Base-by-base conservation (phyloP, 2,329 filamentous ascomycete genomes). In the Boeremia lycopersici region DNA sequence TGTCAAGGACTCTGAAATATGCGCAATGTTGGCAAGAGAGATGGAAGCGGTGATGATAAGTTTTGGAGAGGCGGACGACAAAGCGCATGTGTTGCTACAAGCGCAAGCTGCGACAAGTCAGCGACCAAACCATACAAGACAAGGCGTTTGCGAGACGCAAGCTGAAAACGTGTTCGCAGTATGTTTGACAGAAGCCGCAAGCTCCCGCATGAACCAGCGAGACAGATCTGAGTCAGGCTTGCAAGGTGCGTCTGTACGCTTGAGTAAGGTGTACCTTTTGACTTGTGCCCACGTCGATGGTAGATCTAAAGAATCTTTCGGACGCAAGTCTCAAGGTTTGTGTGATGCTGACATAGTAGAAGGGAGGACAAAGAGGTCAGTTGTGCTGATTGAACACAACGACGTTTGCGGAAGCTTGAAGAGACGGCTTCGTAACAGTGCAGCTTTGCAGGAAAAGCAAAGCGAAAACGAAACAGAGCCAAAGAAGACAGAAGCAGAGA, bases 71-170 rank as follows among this genome's bases (percentile, higher is more conserved):
- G 69, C 67, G 60, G 57, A 56, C 61, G 60, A 69, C 42, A 47
- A 47, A 55, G 40, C 46, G 46, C 46, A 45, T 40, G 46, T 49
- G 62, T 68, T 68, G 63, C 61, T 65, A 60, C 65, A 69, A 70
- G 69, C 62, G 61, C 62, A 56, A 62, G 67, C 72, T 75, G 64
- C 53, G 62, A 73, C 64, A 63, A 54, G 70, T 76, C 63, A 76
- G 73, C 68, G 55, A 63, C 64, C 65, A 73, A 70, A 73, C 67
- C 62, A 63, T 70, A 65, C 65, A 73, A 74, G 68, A 71, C 64
- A 72, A 70, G 68, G 70, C 64, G 71, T 73, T 75, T 74, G 73
- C 60, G 66, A 66, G 63, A 72, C 70, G 70, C 71, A 74, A 70
- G 68, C 67, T 63, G 64, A 64, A 67, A 68, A 74, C 70, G 73